Conservation (phyloP, 345 rosid species). For the Syzygium jambos region DNA sequence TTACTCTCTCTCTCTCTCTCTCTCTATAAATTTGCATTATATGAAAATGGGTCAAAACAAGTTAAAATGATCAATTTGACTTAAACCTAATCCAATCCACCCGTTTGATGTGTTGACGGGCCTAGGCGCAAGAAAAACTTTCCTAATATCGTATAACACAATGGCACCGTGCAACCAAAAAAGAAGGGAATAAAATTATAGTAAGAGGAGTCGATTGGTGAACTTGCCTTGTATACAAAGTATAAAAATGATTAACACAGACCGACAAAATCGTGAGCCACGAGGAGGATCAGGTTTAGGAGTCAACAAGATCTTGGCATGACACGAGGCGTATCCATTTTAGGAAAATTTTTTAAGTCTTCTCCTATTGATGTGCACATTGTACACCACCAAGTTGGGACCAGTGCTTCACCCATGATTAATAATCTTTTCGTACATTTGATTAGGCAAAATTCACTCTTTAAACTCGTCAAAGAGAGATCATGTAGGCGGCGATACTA, state of each 20-base stretch:
- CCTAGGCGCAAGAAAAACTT: neutral
- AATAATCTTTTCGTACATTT: neutral
- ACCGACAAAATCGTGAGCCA: neutral
- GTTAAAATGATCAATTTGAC: neutral
- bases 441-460: neutral
- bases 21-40: too few relatives aligned
- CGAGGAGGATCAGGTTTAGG: neutral
- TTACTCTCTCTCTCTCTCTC: too few relatives aligned
- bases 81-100: accelerated
- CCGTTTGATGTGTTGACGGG: accelerated
- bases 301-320: neutral
- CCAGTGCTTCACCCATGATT: neutral
- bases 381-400: neutral
- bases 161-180: neutral
- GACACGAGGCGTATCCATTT: neutral
- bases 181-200: neutral
- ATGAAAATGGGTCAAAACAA: too few relatives aligned
- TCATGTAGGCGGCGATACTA: too few relatives aligned
- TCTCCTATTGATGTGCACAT: neutral
- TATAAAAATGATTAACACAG: neutral
- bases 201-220: neutral
- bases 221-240: neutral
- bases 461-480: too few relatives aligned
- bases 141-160: neutral
- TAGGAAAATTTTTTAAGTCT: neutral